These are phyloP conservation scores for Agrocybe chaxingu DNA, from an alignment of 768 basidiomycete genomes.

Conservation along the genomic window DNA sequence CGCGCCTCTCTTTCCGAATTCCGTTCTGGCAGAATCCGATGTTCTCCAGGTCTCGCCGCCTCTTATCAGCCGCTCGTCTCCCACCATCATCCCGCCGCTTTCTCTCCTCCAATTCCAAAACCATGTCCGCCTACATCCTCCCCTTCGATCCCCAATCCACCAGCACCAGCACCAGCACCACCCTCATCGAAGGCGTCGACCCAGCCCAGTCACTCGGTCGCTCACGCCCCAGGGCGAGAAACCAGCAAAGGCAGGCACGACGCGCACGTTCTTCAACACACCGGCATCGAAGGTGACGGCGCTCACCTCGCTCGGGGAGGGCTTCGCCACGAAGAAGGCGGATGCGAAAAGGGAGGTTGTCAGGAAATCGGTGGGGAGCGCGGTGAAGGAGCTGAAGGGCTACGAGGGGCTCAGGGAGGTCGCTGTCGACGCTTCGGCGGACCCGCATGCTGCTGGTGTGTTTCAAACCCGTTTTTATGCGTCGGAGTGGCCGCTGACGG, in stretches of 20 bases:
- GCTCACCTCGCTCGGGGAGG: constrained; percentile 57
- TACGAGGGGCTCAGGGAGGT: constrained; percentile 63
- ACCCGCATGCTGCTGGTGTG: constrained; percentile 79
- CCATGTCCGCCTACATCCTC: constrained; percentile 59
- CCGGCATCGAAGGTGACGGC: constrained; percentile 47
- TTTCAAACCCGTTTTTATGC: not conserved
- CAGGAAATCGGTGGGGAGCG: constrained; percentile 68
- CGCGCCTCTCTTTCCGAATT: not conserved
- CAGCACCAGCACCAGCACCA: constrained; percentile 14
- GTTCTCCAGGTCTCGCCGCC: constrained; percentile 17
- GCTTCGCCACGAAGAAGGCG: constrained; percentile 41
- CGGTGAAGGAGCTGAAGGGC: constrained; percentile 64
- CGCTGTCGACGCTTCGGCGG: constrained; percentile 56
- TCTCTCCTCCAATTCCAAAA: constrained; percentile 13
- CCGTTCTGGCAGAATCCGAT: constrained; percentile 14
- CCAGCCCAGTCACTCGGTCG: constrained; percentile 47
- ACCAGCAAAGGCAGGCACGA: constrained; percentile 57
- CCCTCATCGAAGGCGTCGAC: constrained; percentile 29
- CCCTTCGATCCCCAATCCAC: constrained; percentile 50
- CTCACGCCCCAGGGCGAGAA: constrained; percentile 46
- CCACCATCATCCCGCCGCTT: constrained; percentile 19
- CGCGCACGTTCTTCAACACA: constrained; percentile 61
- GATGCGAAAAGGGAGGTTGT: constrained; percentile 60
- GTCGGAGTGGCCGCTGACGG: not conserved
- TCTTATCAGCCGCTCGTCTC: constrained; percentile 18